Evolutionary conservation across 2,329 filamentous ascomycete genomes (phyloP).

Genomic region (Calonectria leucothoes): DNA sequence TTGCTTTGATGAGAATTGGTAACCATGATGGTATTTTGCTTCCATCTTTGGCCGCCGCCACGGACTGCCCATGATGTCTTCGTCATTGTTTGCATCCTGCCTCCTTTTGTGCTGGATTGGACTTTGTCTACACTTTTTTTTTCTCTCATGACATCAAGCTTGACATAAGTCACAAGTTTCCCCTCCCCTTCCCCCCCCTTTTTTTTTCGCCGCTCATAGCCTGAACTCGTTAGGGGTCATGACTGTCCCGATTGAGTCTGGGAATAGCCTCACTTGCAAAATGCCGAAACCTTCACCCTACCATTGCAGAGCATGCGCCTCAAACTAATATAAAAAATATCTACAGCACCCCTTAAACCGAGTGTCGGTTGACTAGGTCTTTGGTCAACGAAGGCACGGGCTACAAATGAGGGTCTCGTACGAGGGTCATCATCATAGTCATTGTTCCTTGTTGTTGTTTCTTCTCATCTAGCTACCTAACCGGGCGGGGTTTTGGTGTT

Average conservation of each 20-base stretch:
- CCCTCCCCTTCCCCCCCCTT: background rate
- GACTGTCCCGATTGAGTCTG: background rate
- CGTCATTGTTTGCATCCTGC: background rate
- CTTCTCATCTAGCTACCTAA: too few relatives aligned
- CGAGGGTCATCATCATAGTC: too few relatives aligned
- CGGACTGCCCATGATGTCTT: background rate
- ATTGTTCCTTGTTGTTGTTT: too few relatives aligned
- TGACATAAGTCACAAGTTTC: background rate
- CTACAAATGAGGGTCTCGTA: too few relatives aligned
- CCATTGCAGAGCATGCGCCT: background rate
- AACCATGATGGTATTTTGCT: background rate
- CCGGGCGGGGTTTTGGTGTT: too few relatives aligned
- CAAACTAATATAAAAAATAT: background rate
- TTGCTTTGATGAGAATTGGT: conserved; percentile 12
- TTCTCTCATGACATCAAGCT: background rate
- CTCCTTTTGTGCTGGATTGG: background rate
- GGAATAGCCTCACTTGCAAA: background rate
- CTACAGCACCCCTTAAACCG: too few relatives aligned
- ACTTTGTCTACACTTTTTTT: background rate
- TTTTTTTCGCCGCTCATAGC: background rate
- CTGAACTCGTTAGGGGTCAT: background rate
- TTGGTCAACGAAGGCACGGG: too few relatives aligned
- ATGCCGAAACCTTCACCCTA: background rate
- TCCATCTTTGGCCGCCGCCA: background rate
- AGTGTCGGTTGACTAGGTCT: too few relatives aligned